phyloP scores from a whole-genome alignment of 306 rosid species.

The Rosa persica region DNA sequence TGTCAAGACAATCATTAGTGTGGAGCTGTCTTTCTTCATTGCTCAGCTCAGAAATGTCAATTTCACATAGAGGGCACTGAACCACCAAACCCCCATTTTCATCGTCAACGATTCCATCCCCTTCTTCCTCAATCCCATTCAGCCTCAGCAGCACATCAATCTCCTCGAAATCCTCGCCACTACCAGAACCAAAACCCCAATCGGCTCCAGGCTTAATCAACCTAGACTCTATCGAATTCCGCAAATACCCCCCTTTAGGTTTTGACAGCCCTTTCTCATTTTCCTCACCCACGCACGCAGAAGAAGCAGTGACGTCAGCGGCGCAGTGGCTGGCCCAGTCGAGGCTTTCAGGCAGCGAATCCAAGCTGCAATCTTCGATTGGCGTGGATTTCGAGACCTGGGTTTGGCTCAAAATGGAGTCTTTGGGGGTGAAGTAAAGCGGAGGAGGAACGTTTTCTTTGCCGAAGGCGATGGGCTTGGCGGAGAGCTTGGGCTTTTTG shows the following conservation, averaged over 20 bases:
- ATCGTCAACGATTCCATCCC: conserved; percentile 20
- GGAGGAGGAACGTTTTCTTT: conserved; percentile 52
- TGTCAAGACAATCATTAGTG: conserved; percentile 72
- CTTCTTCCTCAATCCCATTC: conserved; percentile 22
- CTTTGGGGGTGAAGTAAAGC: not conserved
- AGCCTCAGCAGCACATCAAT: conserved; percentile 57
- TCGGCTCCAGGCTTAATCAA: conserved; percentile 36
- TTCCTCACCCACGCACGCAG: not conserved
- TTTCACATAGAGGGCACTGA: conserved; percentile 73
- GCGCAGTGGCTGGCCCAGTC: conserved; percentile 19
- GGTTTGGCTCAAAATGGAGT: conserved; percentile 1
- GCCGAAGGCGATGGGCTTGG: conserved; percentile 23
- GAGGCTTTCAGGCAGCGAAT: conserved; percentile 54
- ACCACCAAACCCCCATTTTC: conserved; percentile 27
- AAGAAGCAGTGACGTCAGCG: conserved; percentile 16
- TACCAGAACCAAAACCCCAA: conserved; percentile 16
- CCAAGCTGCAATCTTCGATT: conserved; percentile 44
- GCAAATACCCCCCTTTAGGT: conserved; percentile 37
- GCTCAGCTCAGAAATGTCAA: conserved; percentile 64
- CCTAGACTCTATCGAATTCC: conserved; percentile 74
- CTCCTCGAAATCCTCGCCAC: conserved; percentile 49
- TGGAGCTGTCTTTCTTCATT: conserved; percentile 61
- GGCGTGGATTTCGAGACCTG: conserved; percentile 10
- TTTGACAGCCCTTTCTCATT: conserved; percentile 12
- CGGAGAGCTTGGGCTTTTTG: conserved; percentile 16